Evolutionary conservation across 208 protist species (phyloP).

Genomic region (Polymyxa betae): DNA sequence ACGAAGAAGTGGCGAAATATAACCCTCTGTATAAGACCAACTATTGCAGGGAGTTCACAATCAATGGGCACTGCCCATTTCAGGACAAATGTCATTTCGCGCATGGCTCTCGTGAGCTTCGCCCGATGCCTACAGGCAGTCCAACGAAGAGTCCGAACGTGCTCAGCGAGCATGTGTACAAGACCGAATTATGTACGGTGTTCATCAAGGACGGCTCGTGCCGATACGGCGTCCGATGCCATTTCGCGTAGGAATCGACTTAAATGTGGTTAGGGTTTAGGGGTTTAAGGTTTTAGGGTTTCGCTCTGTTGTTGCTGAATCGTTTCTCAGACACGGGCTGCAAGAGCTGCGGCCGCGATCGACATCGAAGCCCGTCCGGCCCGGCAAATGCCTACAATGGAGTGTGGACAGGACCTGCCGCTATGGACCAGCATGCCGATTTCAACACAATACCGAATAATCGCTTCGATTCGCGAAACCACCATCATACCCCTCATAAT

Average conservation of each 20-base stretch:
- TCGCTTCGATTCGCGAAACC: too few species aligned
- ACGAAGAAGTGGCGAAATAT: not conserved
- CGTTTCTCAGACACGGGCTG: too few species aligned
- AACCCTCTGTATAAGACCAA: constrained; percentile 2
- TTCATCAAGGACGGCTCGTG: not conserved
- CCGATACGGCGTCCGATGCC: not conserved
- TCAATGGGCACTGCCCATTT: not conserved
- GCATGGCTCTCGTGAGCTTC: not conserved
- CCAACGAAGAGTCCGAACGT: not conserved
- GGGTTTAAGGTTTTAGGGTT: too few species aligned
- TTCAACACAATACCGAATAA: not conserved
- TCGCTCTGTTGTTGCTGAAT: too few species aligned
- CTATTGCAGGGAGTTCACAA: not conserved
- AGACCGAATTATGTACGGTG: not conserved
- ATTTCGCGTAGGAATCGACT: too few species aligned
- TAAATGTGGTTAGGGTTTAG: too few species aligned
- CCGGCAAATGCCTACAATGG: not conserved
- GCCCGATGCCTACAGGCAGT: not conserved
- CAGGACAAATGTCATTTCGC: constrained; percentile 18
- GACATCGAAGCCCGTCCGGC: not conserved
- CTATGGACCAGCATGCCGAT: not conserved
- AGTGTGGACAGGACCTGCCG: not conserved
- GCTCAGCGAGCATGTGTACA: not conserved
- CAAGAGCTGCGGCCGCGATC: not conserved
- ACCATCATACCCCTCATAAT: too few species aligned